A percentile compares a stretch with the other conserved stretches of the same genome.
phyloP scores from a whole-genome alignment of 176 grass and related monocot species.

The Bolboschoenus planiculmis region DNA sequence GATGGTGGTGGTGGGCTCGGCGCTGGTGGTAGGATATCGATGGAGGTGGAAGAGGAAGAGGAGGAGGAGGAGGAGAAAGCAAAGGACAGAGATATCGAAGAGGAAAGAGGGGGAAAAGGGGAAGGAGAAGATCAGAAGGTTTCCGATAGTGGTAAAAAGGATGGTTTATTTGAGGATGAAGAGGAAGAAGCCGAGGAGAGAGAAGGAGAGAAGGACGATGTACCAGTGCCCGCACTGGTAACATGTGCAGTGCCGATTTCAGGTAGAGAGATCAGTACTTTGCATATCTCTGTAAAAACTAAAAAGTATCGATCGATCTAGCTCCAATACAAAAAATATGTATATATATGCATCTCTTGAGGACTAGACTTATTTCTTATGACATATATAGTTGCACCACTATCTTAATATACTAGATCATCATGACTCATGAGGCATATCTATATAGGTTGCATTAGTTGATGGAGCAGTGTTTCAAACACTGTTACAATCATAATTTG shows the following conservation, averaged over 20 bases:
- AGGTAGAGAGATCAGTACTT: conserved; percentile 35
- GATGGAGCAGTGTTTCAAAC: neutral
- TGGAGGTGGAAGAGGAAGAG: conserved; percentile 37
- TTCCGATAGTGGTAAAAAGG: conserved; percentile 30
- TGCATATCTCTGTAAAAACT: conserved; percentile 36
- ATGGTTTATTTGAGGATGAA: conserved; percentile 34
- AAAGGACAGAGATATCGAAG: neutral
- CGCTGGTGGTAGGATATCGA: neutral
- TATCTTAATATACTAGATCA: neutral
- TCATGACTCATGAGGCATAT: neutral
- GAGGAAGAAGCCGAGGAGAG: conserved; percentile 25
- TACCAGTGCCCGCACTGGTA: neutral
- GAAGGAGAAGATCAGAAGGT: conserved; percentile 11
- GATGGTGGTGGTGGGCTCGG: conserved; percentile 33
- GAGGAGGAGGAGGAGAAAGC: conserved; percentile 8
- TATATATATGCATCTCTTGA: neutral
- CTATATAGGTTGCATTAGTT: neutral
- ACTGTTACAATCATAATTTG: neutral
- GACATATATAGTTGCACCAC: neutral
- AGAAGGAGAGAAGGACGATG: neutral
- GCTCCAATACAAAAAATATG: neutral
- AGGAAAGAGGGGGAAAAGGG: neutral
- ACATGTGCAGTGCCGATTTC: conserved; percentile 12
- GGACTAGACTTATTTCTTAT: neutral
- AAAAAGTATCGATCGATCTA: neutral